Conservation (phyloP, 2,329 filamentous ascomycete species). For the Penicillium sp. region DNA sequence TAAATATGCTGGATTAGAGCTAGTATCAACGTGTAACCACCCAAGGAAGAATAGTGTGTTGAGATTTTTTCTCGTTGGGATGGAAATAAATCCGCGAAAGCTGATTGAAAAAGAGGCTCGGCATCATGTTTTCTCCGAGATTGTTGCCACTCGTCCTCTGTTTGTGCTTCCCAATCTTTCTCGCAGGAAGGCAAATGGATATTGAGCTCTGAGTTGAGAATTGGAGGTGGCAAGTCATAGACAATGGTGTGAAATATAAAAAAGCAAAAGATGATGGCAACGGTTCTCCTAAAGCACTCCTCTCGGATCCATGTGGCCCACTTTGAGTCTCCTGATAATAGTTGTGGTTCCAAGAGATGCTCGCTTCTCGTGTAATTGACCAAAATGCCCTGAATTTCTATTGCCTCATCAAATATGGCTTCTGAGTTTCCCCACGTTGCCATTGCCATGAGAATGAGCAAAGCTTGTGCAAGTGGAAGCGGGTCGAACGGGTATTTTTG, state of each 20-base stretch:
- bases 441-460: slow-evolving; percentile 21
- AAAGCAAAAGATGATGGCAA: slow-evolving; percentile 22
- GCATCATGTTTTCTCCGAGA: not conserved
- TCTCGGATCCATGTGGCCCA: slow-evolving; percentile 19
- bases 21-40: slow-evolving; percentile 71
- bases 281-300: slow-evolving; percentile 19
- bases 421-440: slow-evolving; percentile 30
- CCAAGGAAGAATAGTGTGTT: slow-evolving; percentile 50
- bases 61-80: not conserved
- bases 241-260: slow-evolving; percentile 23
- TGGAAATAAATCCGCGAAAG: slow-evolving; percentile 1
- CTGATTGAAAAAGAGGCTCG: not conserved
- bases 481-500: not conserved
- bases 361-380: slow-evolving; percentile 28
- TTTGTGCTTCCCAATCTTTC: slow-evolving; percentile 13
- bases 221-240: slow-evolving; percentile 17
- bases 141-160: slow-evolving; percentile 7
- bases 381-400: slow-evolving; percentile 30
- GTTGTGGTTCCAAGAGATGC: slow-evolving; percentile 18
- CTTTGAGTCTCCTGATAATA: slow-evolving; percentile 6
- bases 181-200: slow-evolving; percentile 13
- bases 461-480: slow-evolving; percentile 12
- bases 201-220: slow-evolving; percentile 18
- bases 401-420: slow-evolving; percentile 27
- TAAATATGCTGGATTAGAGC: slow-evolving; percentile 73